Evolutionary conservation across 805 yeast genomes (phyloP), one percentile per base, ranked within the genome.

Genomic region (Yueomyces sp.): DNA sequence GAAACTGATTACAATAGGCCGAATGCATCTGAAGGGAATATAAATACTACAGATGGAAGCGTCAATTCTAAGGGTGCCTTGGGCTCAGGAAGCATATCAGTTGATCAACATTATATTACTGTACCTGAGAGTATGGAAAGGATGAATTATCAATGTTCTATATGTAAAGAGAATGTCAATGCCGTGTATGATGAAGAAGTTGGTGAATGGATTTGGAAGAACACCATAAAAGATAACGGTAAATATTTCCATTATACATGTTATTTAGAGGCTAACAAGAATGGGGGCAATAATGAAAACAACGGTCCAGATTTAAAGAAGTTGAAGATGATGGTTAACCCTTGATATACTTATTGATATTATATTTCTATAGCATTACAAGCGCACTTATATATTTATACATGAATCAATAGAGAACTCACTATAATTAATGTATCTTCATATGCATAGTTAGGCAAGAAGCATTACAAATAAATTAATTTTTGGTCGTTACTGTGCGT

Each of bases 141-240:
- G 51, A 81, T 74, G 65, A 67, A 66, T 26, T 65, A 69, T 32
- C 65, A 70, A 26, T 84, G 94, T 61, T 81, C 82, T 1, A 73
- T 83, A 31, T 84, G 94, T 60, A 75, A 74, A 53, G 94, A 85
- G 47, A 67, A 65, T 8, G 67, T 80, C 30, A 64, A 67, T 40
- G 81, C 81, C n/a, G 71, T 71, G 5, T 84, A 80, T 69, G 78
- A 77, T 50, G 90, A 82, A 51, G 81, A 77, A 40, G 62, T 72
- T 2, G 90, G 87, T 45, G 88, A 81, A 51, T 84, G 94, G 94
- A 73, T 83, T 26, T 83, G 88, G 87, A 70, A 67, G 48, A 79
- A 81, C 54, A 80, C 86, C 2, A 67, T 78, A 11, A 68, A 67
- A 42, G 67, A 66, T 1, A 66, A 70, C 42, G 73, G 69, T 2